Base-by-base conservation (phyloP, 2,329 filamentous ascomycete species). In the Monosporascus ibericus region DNA sequence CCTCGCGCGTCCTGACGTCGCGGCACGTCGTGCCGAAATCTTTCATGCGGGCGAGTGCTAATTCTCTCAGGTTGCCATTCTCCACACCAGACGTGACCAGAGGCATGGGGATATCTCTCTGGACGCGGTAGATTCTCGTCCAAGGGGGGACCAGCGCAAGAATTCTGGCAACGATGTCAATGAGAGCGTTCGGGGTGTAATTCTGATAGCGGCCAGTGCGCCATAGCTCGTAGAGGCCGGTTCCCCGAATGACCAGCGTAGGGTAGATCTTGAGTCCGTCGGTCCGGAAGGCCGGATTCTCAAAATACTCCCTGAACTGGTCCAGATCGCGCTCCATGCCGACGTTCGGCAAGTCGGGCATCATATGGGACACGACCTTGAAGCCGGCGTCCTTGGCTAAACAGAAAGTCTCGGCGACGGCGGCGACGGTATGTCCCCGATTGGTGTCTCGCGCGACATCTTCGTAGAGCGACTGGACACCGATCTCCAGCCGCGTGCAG, bases 351-450 rank as follows among this genome's bases (percentile, higher is more conserved):
- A 99, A 74, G 68, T 99, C 94, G 1, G 94, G 94, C 94, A 99
- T 99, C 94, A 99, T 99, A 73, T 99, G 94, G 60, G 90, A 95
- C 57, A 99, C 94, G 1, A 99, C 94, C 71, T 99, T 99, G 80
- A 96, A 99, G 1, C 94, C 94, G 6, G 95, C 91, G 69, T 99
- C 95, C 72, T 99, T 99, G 58, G 94, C 85, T n/a, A 96, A 78
- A 60, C 89, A 95, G 68, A 99, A 99, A 0, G 94, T 99, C 72
- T 99, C 92, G 30, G 91, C 92, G 0, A 99, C 94, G 1, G 95
- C 84, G 6, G 91, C 90, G 24, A 99, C 94, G 0, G 94, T 99
- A 70, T 99, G 94, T 0, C 94, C 94, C 65, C 94, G 83, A 70
- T 99, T 99, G 1, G 94, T 96, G 72, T 99, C 94, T 64, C 94